Evolutionary conservation across 2,329 filamentous ascomycete species (phyloP).

Genomic region (Pestalotiopsis sp.): DNA sequence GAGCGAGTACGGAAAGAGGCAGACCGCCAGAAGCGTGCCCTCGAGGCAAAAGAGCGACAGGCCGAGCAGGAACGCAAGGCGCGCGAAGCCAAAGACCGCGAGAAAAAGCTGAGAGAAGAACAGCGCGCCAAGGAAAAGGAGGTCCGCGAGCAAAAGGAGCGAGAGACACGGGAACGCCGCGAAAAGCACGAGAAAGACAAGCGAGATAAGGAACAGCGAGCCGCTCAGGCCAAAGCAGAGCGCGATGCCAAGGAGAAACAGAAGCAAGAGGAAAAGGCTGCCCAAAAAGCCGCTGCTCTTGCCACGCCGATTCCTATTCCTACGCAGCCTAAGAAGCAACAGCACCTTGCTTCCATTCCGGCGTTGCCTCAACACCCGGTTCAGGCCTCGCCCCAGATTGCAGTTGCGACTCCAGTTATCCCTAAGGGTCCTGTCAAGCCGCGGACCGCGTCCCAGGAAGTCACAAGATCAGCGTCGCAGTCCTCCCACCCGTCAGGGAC

Average conservation of each 20-base stretch:
- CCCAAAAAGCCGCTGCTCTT: conserved; percentile 39
- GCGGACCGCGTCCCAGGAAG: conserved; percentile 78
- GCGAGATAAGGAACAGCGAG: conserved; percentile 56
- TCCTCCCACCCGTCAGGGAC: conserved; percentile 61
- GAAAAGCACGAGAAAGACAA: conserved; percentile 60
- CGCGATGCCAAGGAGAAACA: conserved; percentile 47
- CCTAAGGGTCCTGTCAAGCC: conserved; percentile 81
- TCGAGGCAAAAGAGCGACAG: conserved; percentile 84
- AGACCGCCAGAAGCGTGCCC: conserved; percentile 74
- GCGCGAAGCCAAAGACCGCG: conserved; percentile 75
- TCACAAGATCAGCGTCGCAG: conserved; percentile 67
- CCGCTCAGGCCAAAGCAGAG: conserved; percentile 42
- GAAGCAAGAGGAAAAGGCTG: conserved; percentile 45
- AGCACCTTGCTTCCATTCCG: conserved; percentile 43
- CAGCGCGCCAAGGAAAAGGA: conserved; percentile 79
- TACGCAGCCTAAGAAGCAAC: conserved; percentile 43
- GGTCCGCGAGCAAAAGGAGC: conserved; percentile 67
- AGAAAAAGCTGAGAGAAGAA: conserved; percentile 84
- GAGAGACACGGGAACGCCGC: conserved; percentile 57
- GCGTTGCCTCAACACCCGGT: conserved; percentile 61
- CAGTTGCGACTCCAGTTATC: conserved; percentile 76
- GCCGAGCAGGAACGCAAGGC: conserved; percentile 83
- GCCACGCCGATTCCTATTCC: conserved; percentile 36
- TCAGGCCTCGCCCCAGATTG: conserved; percentile 74
- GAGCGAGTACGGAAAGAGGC: conserved; percentile 82